Conservation (phyloP, 768 basidiomycete species). For the Hygrocybe coccinea region DNA sequence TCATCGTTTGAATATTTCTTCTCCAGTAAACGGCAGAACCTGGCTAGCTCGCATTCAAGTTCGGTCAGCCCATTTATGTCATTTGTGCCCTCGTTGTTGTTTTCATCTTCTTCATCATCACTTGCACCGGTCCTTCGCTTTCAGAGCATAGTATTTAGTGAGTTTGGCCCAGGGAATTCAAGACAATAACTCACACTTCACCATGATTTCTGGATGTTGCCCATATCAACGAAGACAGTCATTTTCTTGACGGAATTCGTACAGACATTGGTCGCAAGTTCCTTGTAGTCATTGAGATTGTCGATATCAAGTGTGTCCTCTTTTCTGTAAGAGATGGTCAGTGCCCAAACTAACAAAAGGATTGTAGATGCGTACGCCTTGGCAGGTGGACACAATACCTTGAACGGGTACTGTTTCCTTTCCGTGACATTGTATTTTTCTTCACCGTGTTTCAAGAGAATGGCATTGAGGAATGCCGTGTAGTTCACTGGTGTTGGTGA, state of each 20-base stretch:
- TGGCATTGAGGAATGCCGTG: not conserved
- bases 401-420: slow-evolving; percentile 7
- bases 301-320: slow-evolving; percentile 18
- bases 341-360: no score
- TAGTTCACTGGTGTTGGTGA: not conserved
- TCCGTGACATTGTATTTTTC: slow-evolving; percentile 7
- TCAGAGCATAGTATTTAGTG: not conserved
- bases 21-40: not conserved
- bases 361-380: slow-evolving; percentile 2
- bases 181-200: not conserved
- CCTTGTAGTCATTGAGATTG: slow-evolving; percentile 9
- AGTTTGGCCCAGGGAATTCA: not conserved
- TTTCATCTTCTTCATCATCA: not conserved
- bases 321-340: slow-evolving; percentile 15
- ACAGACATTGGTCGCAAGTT: slow-evolving; percentile 8
- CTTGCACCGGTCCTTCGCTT: not conserved
- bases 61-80: not conserved
- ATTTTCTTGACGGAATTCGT: slow-evolving; percentile 10
- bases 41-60: not conserved
- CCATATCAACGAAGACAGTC: slow-evolving; percentile 9
- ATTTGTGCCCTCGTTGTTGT: not conserved
- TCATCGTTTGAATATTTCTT: not conserved
- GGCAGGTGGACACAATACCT: slow-evolving; percentile 1
- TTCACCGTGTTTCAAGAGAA: slow-evolving; percentile 13
- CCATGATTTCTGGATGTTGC: not conserved